phyloP scores from a whole-genome alignment of 148 eudicot species.

The Silene latifolia region DNA sequence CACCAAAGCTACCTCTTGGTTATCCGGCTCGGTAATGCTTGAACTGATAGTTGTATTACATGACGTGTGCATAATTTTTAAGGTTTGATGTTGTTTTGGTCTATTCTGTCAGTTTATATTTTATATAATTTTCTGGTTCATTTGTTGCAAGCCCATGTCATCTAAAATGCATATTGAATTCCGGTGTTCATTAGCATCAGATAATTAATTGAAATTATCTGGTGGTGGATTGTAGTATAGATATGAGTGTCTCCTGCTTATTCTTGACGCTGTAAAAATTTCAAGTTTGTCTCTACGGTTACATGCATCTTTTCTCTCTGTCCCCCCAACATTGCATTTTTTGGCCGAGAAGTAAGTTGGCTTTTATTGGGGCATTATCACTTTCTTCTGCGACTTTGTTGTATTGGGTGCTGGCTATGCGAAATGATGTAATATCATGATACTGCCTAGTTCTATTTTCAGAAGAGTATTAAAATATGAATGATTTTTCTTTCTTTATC shows the following conservation, averaged over 20 bases:
- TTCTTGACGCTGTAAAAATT: neutral
- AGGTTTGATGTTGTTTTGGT: constrained; percentile 5
- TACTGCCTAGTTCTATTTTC: neutral
- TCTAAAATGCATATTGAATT: constrained; percentile 12
- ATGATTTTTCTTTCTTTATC: neutral
- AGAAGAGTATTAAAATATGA: neutral
- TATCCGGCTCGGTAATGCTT: constrained; percentile 81
- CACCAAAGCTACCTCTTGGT: constrained; percentile 87
- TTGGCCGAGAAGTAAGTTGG: neutral
- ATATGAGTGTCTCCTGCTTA: neutral
- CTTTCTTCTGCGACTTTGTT: neutral
- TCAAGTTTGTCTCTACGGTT: neutral
- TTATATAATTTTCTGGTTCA: neutral
- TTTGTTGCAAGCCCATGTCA: neutral
- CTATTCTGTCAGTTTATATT: neutral
- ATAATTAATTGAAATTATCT: neutral
- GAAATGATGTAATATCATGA: neutral
- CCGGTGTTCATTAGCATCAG: neutral
- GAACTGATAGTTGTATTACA: constrained; percentile 12
- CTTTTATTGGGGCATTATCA: neutral
- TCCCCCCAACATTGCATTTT: neutral
- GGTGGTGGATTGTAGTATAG: neutral
- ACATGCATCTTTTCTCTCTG: neutral
- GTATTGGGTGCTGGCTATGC: neutral
- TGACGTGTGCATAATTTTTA: constrained; percentile 2